Percentiles rank a stretch among this genome's conserved stretches.
phyloP scores from a whole-genome alignment of 106 monocot genomes.

The Dendrobium officinale region DNA sequence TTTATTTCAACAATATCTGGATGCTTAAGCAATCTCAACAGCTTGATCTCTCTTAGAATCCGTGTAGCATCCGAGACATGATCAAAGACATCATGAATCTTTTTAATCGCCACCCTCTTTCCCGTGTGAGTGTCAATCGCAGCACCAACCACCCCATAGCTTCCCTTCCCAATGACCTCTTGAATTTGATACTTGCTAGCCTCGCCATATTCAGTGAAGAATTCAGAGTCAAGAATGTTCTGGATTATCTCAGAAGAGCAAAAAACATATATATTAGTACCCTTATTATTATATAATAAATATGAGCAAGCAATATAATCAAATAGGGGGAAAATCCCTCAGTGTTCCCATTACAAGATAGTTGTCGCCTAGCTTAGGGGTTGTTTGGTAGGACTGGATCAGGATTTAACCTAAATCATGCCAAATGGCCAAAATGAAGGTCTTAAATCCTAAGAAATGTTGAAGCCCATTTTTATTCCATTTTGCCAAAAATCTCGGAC shows the following conservation, averaged over 20 bases:
- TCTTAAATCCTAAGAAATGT: no score
- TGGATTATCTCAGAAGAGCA: slow-evolving; percentile 10
- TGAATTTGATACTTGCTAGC: slow-evolving; percentile 48
- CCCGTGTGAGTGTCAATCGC: slow-evolving; percentile 40
- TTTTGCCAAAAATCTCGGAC: no score
- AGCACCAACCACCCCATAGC: slow-evolving; percentile 56
- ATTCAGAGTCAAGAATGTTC: slow-evolving; percentile 32
- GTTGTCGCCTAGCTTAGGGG: neutral
- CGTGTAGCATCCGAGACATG: slow-evolving; percentile 61
- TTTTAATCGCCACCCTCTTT: slow-evolving; percentile 54
- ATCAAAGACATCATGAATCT: slow-evolving; percentile 62
- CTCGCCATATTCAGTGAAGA: slow-evolving; percentile 64
- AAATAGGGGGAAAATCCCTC: no score
- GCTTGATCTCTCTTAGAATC: slow-evolving; percentile 60
- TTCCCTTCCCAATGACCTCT: slow-evolving; percentile 59
- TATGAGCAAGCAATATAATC: no score
- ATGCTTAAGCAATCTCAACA: slow-evolving; percentile 44
- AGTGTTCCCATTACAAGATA: neutral
- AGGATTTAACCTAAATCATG: no score
- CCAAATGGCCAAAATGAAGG: no score
- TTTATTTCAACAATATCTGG: slow-evolving; percentile 62
- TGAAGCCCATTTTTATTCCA: no score
- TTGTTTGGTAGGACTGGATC: no score
- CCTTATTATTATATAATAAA: neutral
- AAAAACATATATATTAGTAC: neutral